Percentiles rank a stretch among this genome's conserved stretches.
These are phyloP conservation scores for Stipa capillata DNA, from an alignment of 176 grass and related monocot species.

Conservation along the genomic window DNA sequence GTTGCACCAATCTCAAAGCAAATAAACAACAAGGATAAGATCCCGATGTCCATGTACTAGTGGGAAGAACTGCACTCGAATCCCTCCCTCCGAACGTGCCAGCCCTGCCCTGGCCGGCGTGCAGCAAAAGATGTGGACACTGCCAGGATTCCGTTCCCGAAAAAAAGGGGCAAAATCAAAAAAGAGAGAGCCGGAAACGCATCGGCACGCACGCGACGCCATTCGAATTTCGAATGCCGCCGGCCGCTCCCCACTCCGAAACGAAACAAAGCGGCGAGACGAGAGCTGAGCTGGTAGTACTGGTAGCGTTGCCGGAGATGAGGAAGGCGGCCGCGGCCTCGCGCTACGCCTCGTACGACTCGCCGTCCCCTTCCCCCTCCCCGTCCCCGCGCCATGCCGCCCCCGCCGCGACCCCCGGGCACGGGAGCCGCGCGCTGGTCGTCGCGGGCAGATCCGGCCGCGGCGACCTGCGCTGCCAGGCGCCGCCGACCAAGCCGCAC, in stretches of 20 bases:
- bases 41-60: no score
- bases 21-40: no score
- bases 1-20: no score
- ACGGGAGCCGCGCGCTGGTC: conserved; percentile 35
- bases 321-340: conserved; percentile 43
- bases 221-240: conserved; percentile 55
- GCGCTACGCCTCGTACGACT: conserved; percentile 63
- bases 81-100: no score
- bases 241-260: neutral
- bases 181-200: no score
- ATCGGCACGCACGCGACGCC: neutral
- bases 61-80: no score
- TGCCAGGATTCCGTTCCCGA: neutral
- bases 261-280: neutral
- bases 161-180: neutral
- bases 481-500: neutral
- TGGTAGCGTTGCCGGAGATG: conserved; percentile 39
- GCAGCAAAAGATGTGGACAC: conserved; percentile 27
- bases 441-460: conserved; percentile 34
- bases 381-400: conserved; percentile 35
- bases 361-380: conserved; percentile 42
- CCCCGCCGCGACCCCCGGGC: conserved; percentile 7
- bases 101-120: neutral
- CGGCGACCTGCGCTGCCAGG: conserved; percentile 10
- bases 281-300: no score